Evolutionary conservation across 129 eudicot genomes (phyloP).

Genomic region (Cynara cardunculus): DNA sequence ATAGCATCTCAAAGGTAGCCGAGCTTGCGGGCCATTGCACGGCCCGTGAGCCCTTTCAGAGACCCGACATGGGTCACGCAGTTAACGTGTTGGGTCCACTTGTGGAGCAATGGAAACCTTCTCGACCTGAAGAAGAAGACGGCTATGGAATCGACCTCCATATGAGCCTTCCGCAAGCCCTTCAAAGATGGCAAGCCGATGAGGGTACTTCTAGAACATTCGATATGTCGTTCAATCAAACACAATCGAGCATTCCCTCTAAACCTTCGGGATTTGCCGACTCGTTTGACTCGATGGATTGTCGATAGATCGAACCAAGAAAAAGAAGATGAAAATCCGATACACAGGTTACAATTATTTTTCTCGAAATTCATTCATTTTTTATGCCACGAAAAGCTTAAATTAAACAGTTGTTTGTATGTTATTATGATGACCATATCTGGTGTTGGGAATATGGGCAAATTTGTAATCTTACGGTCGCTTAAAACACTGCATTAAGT

Average conservation of each 20-base stretch:
- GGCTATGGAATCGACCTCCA: slow-evolving; percentile 62
- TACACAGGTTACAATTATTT: slow-evolving; percentile 9
- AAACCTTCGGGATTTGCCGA: slow-evolving; percentile 83
- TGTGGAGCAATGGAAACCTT: slow-evolving; percentile 60
- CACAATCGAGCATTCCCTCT: slow-evolving; percentile 70
- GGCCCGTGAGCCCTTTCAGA: slow-evolving; percentile 52
- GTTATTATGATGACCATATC: slow-evolving; percentile 5
- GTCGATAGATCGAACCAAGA: slow-evolving; percentile 41
- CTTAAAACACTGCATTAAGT: slow-evolving; percentile 2
- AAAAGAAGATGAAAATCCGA: background rate
- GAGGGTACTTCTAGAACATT: slow-evolving; percentile 84
- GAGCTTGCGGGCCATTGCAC: slow-evolving; percentile 68
- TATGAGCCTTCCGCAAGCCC: slow-evolving; percentile 88
- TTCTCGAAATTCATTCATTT: slow-evolving; percentile 35
- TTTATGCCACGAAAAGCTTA: slow-evolving; percentile 8
- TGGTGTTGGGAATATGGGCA: slow-evolving; percentile 6
- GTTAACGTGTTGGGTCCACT: slow-evolving; percentile 53
- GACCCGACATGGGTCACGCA: slow-evolving; percentile 63
- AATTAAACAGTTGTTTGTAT: slow-evolving; percentile 19
- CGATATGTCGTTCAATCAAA: slow-evolving; percentile 51
- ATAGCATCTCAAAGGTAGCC: slow-evolving; percentile 52
- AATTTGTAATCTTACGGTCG: slow-evolving; percentile 11
- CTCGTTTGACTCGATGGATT: slow-evolving; percentile 66
- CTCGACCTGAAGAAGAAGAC: slow-evolving; percentile 58
- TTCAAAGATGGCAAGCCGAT: slow-evolving; percentile 88